A percentile compares a stretch with the other conserved stretches of the same genome.
These are phyloP conservation scores for Zygotorulaspora florentina DNA, from an alignment of 805 yeast species.

Conservation along the genomic window DNA sequence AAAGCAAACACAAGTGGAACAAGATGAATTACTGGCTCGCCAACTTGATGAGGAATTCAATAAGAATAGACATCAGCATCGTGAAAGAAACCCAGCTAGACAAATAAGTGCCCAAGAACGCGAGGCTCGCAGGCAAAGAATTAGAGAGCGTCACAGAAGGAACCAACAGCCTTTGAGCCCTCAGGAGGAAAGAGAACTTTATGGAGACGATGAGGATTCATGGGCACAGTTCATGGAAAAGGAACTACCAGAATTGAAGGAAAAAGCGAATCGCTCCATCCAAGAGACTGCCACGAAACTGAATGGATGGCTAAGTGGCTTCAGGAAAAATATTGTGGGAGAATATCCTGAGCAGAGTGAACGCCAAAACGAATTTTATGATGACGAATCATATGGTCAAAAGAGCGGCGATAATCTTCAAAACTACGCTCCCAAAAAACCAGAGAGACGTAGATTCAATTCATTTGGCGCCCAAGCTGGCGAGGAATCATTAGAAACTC, in stretches of 20 bases:
- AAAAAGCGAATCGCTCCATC: constrained; percentile 65
- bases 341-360: constrained; percentile 7
- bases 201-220: constrained; percentile 42
- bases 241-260: constrained; percentile 57
- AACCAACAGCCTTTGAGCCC: constrained; percentile 11
- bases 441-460: constrained; percentile 30
- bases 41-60: constrained; percentile 65
- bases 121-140: constrained; percentile 28
- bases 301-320: constrained; percentile 71
- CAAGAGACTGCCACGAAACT: constrained; percentile 76
- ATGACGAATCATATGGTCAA: constrained; percentile 6
- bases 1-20: constrained; percentile 45
- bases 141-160: constrained; percentile 26
- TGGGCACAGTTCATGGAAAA: constrained; percentile 56
- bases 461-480: constrained; percentile 33
- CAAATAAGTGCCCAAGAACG: constrained; percentile 15
- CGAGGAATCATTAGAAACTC: constrained; percentile 31
- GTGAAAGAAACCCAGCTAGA: constrained; percentile 10
- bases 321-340: constrained; percentile 32
- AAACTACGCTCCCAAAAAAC: constrained; percentile 10
- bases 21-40: constrained; percentile 82
- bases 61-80: constrained; percentile 9
- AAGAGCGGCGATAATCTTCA: constrained; percentile 2
- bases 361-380: constrained; percentile 4
- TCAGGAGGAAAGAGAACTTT: constrained; percentile 16